Evolutionary conservation across 2,329 filamentous ascomycete genomes (phyloP).

Genomic region (Thermothelomyces thermophilus): DNA sequence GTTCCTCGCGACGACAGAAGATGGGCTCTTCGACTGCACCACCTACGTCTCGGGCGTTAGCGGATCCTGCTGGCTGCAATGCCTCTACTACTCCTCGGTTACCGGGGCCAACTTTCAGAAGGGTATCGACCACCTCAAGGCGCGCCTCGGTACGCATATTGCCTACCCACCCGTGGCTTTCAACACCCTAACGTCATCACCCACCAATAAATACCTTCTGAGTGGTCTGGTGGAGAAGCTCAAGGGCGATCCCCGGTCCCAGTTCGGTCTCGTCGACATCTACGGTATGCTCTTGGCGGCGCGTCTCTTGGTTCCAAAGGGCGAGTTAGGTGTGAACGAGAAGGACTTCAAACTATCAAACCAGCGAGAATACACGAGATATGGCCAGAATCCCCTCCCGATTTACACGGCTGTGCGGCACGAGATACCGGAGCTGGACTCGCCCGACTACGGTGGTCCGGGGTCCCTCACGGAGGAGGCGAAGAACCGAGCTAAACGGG

Average conservation of each 20-base stretch:
- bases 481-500: slow-evolving; percentile 49
- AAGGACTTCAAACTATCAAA: slow-evolving; percentile 86
- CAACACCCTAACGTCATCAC: slow-evolving; percentile 72
- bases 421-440: slow-evolving; percentile 70
- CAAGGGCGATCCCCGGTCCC: slow-evolving; percentile 69
- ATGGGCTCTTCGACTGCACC: slow-evolving; percentile 85
- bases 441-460: slow-evolving; percentile 32
- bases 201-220: slow-evolving; percentile 87
- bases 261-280: slow-evolving; percentile 86
- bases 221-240: slow-evolving; percentile 87
- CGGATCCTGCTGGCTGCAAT: slow-evolving; percentile 91
- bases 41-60: slow-evolving; percentile 96
- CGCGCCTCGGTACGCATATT: slow-evolving; percentile 78
- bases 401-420: slow-evolving; percentile 96
- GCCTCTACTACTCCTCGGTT: slow-evolving; percentile 78
- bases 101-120: slow-evolving; percentile 58
- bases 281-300: slow-evolving; percentile 84
- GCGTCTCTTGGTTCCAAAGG: slow-evolving; percentile 76
- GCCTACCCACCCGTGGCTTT: slow-evolving; percentile 85
- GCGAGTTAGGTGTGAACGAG: slow-evolving; percentile 69
- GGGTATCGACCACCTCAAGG: slow-evolving; percentile 79
- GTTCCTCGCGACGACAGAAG: slow-evolving; percentile 74
- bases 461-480: slow-evolving; percentile 38
- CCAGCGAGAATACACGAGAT: slow-evolving; percentile 67
- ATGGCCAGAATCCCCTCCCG: slow-evolving; percentile 77